A percentile compares a stretch with the other conserved stretches of the same genome.
phyloP scores from a whole-genome alignment of 2,329 filamentous ascomycete genomes.

The Mycosphaerella sp. region DNA sequence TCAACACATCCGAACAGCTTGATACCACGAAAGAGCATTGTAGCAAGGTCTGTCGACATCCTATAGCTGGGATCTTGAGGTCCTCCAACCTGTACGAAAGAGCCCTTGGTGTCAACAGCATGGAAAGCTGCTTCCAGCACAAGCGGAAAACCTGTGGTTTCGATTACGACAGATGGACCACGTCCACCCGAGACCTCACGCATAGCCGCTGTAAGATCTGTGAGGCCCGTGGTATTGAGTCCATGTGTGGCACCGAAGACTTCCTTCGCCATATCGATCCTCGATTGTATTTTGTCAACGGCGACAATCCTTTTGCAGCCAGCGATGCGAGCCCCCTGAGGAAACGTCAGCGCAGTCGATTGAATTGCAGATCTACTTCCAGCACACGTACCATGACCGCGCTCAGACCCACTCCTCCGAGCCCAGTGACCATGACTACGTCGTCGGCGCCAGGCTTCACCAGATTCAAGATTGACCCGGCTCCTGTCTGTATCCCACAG shows the following conservation, averaged over 20 bases:
- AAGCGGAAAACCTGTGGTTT: slow-evolving; percentile 27
- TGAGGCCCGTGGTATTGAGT: slow-evolving; percentile 32
- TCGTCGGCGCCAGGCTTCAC: slow-evolving; percentile 22
- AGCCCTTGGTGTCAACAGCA: slow-evolving; percentile 32
- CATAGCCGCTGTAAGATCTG: slow-evolving; percentile 31
- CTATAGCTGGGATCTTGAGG: slow-evolving; percentile 34
- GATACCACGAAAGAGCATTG: slow-evolving; percentile 41
- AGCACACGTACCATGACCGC: slow-evolving; percentile 34
- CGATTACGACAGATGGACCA: slow-evolving; percentile 42
- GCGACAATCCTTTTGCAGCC: slow-evolving; percentile 36
- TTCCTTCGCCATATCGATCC: slow-evolving; percentile 35
- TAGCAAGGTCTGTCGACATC: slow-evolving; percentile 36
- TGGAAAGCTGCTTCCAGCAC: slow-evolving; percentile 20
- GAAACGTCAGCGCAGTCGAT: neutral
- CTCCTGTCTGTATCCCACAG: slow-evolving; percentile 29
- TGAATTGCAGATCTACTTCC: too few relatives aligned
- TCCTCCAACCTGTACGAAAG: slow-evolving; percentile 44
- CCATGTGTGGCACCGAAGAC: slow-evolving; percentile 37
- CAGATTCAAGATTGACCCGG: slow-evolving; percentile 25
- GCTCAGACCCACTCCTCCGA: slow-evolving; percentile 27
- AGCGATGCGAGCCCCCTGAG: slow-evolving; percentile 23
- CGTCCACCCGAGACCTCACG: slow-evolving; percentile 28
- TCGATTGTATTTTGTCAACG: slow-evolving; percentile 33
- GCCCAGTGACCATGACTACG: slow-evolving; percentile 22
- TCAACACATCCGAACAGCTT: slow-evolving; percentile 43